Evolutionary conservation across 495 filamentous ascomycete genomes (phyloP), one percentile per base, ranked within the genome.

Genomic region (Podospora pseudocomata): DNA sequence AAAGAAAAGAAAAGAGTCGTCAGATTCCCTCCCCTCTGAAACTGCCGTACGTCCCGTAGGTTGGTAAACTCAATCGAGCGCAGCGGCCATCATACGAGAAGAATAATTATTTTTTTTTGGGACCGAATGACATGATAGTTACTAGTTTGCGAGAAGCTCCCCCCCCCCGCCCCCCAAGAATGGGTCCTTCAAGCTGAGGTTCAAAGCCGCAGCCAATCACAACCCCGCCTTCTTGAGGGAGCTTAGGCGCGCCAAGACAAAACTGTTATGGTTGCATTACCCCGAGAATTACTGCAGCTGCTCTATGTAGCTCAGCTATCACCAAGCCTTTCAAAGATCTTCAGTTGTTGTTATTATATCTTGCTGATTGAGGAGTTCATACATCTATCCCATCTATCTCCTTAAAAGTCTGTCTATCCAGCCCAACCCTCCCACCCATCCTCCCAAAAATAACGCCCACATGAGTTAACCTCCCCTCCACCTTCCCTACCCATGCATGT

Each of bases 321-420:
- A 49, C 2, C 39, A 23, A 23, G 23, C 1, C 23, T 23, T 49
- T 49, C 39, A 16, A 11, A 49, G 2, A 16, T 49, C 15, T 49
- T 49, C 13, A 11, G 39, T 49, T 49, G 9, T 49, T 16, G 9
- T 3, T 49, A 11, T 49, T 49, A 16, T 49, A 11, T 49, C 4
- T 32, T 32, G 19, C 54, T 56, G 28, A 23, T 9, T 23, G 59
- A 70, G 67, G 65, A 70, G 32, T 63, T 58, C 53, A 63, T 68
- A 15, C 60, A 39, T 67, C 44, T 70, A 72, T 62, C 30, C 23
- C 56, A 73, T 65, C 65, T 58, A 61, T 70, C 60, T 62, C 11
- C 7, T 53, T 58, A 55, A 57, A 44, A 60, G 49, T 70, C 67
- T 32, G 61, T 75, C 69, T 74, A 76, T 73, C 67, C 71, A 73